These are phyloP conservation scores for Penicillium sp. DNA, from an alignment of 2,329 filamentous ascomycete genomes.

Conservation along the genomic window DNA sequence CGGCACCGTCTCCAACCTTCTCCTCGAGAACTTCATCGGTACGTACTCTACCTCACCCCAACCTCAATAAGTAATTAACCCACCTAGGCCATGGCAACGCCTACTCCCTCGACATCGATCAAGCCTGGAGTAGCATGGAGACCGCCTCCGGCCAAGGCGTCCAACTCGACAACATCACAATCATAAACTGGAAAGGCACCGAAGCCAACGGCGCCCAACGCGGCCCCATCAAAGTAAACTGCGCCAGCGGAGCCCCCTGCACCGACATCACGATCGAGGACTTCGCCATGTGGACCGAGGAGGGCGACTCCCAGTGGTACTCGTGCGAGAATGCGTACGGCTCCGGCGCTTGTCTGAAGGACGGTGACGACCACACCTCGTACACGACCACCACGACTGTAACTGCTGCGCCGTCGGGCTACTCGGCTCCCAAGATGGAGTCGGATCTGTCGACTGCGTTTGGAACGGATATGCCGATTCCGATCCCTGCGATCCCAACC, in stretches of 20 bases:
- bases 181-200: constrained; percentile 58
- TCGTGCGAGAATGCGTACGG: constrained; percentile 52
- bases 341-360: constrained; percentile 47
- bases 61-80: background rate
- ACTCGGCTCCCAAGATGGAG: constrained; percentile 29
- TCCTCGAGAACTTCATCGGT: constrained; percentile 58
- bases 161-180: constrained; percentile 52
- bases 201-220: constrained; percentile 49
- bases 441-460: constrained; percentile 26
- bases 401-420: constrained; percentile 27
- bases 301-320: constrained; percentile 33
- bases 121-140: constrained; percentile 51
- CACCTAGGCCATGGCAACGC: constrained; percentile 54
- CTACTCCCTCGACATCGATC: constrained; percentile 57
- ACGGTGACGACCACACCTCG: constrained; percentile 13
- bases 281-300: constrained; percentile 49
- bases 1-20: constrained; percentile 51
- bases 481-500: constrained; percentile 29
- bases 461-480: constrained; percentile 25
- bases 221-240: constrained; percentile 55
- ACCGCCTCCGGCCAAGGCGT: constrained; percentile 51
- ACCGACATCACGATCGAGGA: constrained; percentile 52
- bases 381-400: constrained; percentile 24
- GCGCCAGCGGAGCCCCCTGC: constrained; percentile 53
- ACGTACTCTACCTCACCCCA: background rate